Evolutionary conservation across 148 eudicot species (phyloP).

Genomic region (Rhododendron simsii): DNA sequence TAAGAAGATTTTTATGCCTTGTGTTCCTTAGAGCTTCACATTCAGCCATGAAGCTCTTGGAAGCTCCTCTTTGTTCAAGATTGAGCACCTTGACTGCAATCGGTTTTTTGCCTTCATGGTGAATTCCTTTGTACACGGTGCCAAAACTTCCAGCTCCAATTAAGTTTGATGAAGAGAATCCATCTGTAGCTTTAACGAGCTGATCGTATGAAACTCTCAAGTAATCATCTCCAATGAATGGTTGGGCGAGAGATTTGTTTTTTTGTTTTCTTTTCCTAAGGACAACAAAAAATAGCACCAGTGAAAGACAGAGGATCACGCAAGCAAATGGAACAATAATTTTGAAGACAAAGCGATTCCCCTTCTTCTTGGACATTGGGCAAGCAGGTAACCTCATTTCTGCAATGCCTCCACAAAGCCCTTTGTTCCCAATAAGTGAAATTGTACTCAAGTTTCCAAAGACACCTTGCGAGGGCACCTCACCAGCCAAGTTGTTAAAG

Average conservation of each 20-base stretch:
- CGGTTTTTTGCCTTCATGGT: not conserved
- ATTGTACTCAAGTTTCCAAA: not conserved
- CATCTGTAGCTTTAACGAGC: not conserved
- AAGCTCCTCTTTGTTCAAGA: not conserved
- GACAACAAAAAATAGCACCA: not conserved
- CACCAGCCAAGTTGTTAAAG: not conserved
- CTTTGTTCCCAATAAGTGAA: constrained; percentile 1
- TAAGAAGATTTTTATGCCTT: not conserved
- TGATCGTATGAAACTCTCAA: not conserved
- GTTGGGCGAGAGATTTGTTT: not conserved
- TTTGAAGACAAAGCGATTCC: not conserved
- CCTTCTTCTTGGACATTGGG: not conserved
- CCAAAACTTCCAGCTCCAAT: not conserved
- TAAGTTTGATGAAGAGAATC: not conserved
- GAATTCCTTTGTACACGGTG: not conserved
- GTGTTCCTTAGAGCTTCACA: not conserved
- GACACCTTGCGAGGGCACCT: constrained; percentile 4
- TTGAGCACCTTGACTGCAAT: not conserved
- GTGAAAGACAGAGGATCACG: not conserved
- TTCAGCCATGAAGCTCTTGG: not conserved
- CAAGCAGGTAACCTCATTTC: not conserved
- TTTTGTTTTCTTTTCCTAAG: not conserved
- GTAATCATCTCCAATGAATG: not conserved
- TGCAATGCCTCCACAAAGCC: constrained; percentile 7
- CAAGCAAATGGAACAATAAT: not conserved